A percentile compares a stretch with the other conserved stretches of the same genome.
Evolutionary conservation across 2,329 filamentous ascomycete genomes (phyloP).

Genomic region (Pseudogymnoascus sp.): DNA sequence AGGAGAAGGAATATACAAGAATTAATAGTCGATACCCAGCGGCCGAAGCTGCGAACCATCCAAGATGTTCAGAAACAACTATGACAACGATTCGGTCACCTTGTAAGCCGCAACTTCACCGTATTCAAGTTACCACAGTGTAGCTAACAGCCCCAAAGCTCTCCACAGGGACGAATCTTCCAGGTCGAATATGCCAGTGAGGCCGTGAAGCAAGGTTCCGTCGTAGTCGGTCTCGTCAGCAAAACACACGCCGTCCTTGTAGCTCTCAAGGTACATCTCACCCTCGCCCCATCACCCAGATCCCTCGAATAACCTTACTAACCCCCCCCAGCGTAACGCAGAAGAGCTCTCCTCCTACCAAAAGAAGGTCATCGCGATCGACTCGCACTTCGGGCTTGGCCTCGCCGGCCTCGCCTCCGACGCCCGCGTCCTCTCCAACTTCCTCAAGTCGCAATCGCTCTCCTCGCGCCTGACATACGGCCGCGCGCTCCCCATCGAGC

Average conservation of each 20-base stretch:
- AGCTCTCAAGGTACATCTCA: slow-evolving; percentile 72
- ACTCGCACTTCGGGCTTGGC: slow-evolving; percentile 90
- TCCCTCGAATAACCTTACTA: slow-evolving; percentile 10
- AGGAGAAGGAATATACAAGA: neutral
- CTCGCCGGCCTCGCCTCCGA: slow-evolving; percentile 96
- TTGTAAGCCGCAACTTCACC: slow-evolving; percentile 57
- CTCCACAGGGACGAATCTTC: slow-evolving; percentile 97
- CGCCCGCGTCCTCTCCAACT: slow-evolving; percentile 98
- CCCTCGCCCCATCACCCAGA: slow-evolving; percentile 6
- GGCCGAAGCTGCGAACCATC: slow-evolving; percentile 19
- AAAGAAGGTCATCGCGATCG: slow-evolving; percentile 96
- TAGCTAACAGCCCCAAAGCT: slow-evolving; percentile 49
- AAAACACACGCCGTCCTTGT: slow-evolving; percentile 96
- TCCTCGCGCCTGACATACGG: slow-evolving; percentile 93
- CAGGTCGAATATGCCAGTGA: slow-evolving; percentile 99
- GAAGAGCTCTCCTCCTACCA: slow-evolving; percentile 99
- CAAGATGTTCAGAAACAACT: slow-evolving; percentile 99
- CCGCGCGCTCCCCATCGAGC: slow-evolving; percentile 81
- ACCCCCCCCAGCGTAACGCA: slow-evolving; percentile 68
- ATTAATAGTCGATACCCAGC: slow-evolving; percentile 4
- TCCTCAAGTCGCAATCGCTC: slow-evolving; percentile 99
- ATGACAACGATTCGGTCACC: slow-evolving; percentile 99
- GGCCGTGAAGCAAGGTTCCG: slow-evolving; percentile 97
- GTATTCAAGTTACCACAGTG: neutral
- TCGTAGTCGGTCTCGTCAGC: slow-evolving; percentile 93